These are phyloP conservation scores for Sporisorium iseilematis-ciliati DNA, from an alignment of 1,284 basidiomycete genomes.

Conservation along the genomic window DNA sequence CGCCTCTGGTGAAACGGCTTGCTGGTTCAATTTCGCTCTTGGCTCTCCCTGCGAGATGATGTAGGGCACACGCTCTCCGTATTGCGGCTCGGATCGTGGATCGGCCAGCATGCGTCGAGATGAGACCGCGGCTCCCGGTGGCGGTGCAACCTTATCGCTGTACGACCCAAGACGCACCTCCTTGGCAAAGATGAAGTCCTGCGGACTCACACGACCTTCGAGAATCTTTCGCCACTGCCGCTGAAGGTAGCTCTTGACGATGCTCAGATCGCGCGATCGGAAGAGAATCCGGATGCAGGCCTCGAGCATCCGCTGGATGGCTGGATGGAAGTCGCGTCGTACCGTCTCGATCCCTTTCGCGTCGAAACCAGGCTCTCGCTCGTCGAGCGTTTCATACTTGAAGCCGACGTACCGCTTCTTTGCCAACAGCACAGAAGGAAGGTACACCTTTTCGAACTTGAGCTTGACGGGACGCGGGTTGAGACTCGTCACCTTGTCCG, in stretches of 20 bases:
- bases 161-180: slow-evolving; percentile 84
- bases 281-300: slow-evolving; percentile 76
- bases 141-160: slow-evolving; percentile 84
- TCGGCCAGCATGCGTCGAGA: slow-evolving; percentile 81
- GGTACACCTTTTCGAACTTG: slow-evolving; percentile 98
- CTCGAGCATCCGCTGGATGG: slow-evolving; percentile 67
- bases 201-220: slow-evolving; percentile 81
- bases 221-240: slow-evolving; percentile 87
- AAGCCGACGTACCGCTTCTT: slow-evolving; percentile 98
- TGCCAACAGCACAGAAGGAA: slow-evolving; percentile 90
- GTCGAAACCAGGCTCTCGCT: slow-evolving; percentile 84
- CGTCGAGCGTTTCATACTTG: slow-evolving; percentile 88
- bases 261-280: slow-evolving; percentile 85
- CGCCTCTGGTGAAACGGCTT: slow-evolving; percentile 83
- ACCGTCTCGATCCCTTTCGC: slow-evolving; percentile 99
- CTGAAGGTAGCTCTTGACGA: slow-evolving; percentile 88
- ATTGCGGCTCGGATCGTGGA: slow-evolving; percentile 85
- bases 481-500: slow-evolving; percentile 83
- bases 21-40: slow-evolving; percentile 80
- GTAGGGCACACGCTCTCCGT: slow-evolving; percentile 93
- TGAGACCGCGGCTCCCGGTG: slow-evolving; percentile 89
- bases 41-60: slow-evolving; percentile 81
- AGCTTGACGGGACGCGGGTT: slow-evolving; percentile 94
- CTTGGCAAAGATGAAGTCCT: slow-evolving; percentile 94
- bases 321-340: slow-evolving; percentile 77